phyloP scores from a whole-genome alignment of 2,329 filamentous ascomycete species.

The Penicillium sp. region DNA sequence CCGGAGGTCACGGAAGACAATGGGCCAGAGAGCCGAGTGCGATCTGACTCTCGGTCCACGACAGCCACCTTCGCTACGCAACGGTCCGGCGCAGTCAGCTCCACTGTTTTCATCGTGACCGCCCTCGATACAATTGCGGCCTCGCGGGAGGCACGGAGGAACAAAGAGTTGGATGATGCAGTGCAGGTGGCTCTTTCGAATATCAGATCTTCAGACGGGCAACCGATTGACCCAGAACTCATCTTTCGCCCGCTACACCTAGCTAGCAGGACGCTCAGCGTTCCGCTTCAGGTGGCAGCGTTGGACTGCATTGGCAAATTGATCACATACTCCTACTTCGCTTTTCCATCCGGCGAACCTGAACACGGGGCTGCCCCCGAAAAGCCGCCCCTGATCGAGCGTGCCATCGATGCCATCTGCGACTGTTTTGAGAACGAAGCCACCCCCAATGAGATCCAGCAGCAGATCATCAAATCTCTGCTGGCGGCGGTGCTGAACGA shows the following conservation, averaged over 20 bases:
- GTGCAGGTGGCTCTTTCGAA: constrained; percentile 75
- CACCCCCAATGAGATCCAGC: constrained; percentile 83
- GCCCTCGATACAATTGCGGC: constrained; percentile 86
- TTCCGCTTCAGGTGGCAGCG: constrained; percentile 79
- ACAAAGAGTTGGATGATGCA: constrained; percentile 75
- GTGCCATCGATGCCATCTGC: constrained; percentile 98
- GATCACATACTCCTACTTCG: constrained; percentile 98
- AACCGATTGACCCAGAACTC: constrained; percentile 81
- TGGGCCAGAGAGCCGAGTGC: constrained; percentile 37
- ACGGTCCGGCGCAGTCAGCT: constrained; percentile 69
- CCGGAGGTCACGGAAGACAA: constrained; percentile 16
- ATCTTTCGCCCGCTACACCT: constrained; percentile 88
- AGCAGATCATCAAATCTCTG: constrained; percentile 97
- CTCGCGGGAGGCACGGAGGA: constrained; percentile 85
- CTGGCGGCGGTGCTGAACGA: constrained; percentile 94
- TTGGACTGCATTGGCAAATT: constrained; percentile 98
- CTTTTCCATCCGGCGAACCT: constrained; percentile 54
- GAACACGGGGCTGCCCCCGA: constrained; percentile 26
- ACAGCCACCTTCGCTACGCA: constrained; percentile 49
- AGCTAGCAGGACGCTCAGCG: constrained; percentile 79
- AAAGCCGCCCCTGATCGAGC: constrained; percentile 77
- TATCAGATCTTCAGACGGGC: constrained; percentile 76
- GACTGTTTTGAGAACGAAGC: constrained; percentile 98
- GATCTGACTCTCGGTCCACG: constrained; percentile 59
- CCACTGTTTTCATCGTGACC: constrained; percentile 90